These are phyloP conservation scores for Termitomyces sp. DNA, from an alignment of 768 basidiomycete genomes.

Conservation along the genomic window DNA sequence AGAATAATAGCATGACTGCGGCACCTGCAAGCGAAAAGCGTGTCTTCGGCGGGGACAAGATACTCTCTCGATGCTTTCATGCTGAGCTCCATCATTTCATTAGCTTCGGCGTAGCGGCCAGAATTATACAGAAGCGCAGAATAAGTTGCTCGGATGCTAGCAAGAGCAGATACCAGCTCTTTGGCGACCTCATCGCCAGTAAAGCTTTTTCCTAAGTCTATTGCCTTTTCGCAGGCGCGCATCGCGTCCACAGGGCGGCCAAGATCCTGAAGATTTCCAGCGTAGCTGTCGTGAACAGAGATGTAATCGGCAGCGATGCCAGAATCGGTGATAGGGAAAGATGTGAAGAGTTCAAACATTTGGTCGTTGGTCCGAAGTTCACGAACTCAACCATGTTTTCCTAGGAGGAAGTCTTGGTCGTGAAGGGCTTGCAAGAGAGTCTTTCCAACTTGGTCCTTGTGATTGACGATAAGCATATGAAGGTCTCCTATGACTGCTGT, in stretches of 20 bases:
- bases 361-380: constrained; percentile 3
- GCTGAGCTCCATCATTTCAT: neutral
- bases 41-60: neutral
- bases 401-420: constrained; percentile 4
- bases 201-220: neutral
- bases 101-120: constrained; percentile 7
- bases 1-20: neutral
- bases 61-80: neutral
- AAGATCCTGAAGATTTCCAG: constrained; percentile 1
- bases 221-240: neutral
- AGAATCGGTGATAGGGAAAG: neutral
- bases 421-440: neutral
- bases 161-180: constrained; percentile 5
- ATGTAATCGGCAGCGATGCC: constrained; percentile 1
- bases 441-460: constrained; percentile 1
- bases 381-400: constrained; percentile 7
- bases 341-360: neutral
- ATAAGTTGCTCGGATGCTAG: neutral
- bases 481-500: constrained; percentile 2
- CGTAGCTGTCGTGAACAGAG: neutral
- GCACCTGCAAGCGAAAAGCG: constrained; percentile 3
- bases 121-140: neutral
- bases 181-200: neutral
- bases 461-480: neutral
- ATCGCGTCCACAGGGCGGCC: constrained; percentile 5